Evolutionary conservation across 1,284 basidiomycete species (phyloP).

Genomic region (Ustilago esculenta): DNA sequence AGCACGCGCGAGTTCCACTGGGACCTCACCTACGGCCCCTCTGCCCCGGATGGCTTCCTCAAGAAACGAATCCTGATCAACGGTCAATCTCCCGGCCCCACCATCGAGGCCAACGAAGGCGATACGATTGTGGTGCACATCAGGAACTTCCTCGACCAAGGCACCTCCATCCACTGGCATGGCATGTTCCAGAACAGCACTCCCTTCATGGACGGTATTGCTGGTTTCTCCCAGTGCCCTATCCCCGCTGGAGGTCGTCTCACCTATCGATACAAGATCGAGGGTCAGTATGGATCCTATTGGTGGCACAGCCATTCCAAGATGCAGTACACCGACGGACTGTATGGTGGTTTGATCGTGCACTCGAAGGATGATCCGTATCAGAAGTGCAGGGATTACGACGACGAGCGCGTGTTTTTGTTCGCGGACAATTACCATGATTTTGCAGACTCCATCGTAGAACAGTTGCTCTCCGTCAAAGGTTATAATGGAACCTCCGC

Average conservation of each 20-base stretch:
- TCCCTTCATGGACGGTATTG: conserved; percentile 60
- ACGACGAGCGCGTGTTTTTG: conserved; percentile 57
- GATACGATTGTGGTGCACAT: conserved; percentile 60
- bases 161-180: conserved; percentile 63
- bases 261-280: conserved; percentile 50
- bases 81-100: conserved; percentile 55
- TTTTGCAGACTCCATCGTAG: conserved; percentile 38
- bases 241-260: conserved; percentile 50
- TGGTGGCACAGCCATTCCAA: conserved; percentile 68
- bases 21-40: conserved; percentile 38
- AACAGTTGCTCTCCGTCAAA: conserved; percentile 36
- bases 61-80: conserved; percentile 60
- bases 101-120: conserved; percentile 59
- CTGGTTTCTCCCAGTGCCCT: conserved; percentile 64
- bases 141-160: conserved; percentile 47
- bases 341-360: conserved; percentile 62
- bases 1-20: conserved; percentile 49
- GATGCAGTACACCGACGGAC: conserved; percentile 61
- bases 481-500: conserved; percentile 59
- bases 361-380: conserved; percentile 63
- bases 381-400: conserved; percentile 60
- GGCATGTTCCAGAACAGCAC: conserved; percentile 61
- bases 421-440: conserved; percentile 61
- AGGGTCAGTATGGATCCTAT: conserved; percentile 68
- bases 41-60: conserved; percentile 51